phyloP scores from a whole-genome alignment of 148 eudicot genomes.

The Rheum nobile region DNA sequence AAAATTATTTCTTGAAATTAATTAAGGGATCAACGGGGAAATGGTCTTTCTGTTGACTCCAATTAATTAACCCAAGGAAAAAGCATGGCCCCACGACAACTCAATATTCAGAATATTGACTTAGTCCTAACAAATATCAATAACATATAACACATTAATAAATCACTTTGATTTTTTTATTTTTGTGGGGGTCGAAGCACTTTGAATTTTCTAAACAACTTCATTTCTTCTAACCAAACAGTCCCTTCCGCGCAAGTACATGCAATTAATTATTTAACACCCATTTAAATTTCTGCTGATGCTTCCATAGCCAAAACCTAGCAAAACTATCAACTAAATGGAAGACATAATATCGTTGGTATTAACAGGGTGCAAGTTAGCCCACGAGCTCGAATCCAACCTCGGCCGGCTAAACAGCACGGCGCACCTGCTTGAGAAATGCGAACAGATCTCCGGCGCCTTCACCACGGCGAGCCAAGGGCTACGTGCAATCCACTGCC shows the following conservation, averaged over 20 bases:
- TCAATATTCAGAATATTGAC: neutral
- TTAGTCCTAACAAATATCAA: neutral
- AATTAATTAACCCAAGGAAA: neutral
- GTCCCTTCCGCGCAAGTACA: neutral
- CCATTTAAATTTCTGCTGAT: neutral
- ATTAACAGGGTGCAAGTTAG: neutral
- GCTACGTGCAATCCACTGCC: neutral
- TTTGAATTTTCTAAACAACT: neutral
- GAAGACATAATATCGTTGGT: neutral
- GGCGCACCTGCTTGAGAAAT: neutral
- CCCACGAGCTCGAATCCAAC: neutral
- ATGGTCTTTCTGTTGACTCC: neutral
- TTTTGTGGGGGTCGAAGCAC: too few species aligned
- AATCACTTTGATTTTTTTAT: neutral
- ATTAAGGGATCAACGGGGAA: neutral
- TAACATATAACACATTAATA: neutral
- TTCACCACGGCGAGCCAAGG: neutral
- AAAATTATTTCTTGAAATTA: neutral
- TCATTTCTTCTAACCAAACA: neutral
- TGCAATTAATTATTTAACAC: neutral
- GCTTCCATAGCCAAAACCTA: neutral
- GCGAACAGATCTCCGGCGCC: neutral
- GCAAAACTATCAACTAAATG: neutral
- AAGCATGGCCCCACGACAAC: neutral
- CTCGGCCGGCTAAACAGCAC: conserved; percentile 3